Evolutionary conservation across 768 basidiomycete species (phyloP), one percentile per base, ranked within the genome.

Genomic region (Daedaleopsis nitida): DNA sequence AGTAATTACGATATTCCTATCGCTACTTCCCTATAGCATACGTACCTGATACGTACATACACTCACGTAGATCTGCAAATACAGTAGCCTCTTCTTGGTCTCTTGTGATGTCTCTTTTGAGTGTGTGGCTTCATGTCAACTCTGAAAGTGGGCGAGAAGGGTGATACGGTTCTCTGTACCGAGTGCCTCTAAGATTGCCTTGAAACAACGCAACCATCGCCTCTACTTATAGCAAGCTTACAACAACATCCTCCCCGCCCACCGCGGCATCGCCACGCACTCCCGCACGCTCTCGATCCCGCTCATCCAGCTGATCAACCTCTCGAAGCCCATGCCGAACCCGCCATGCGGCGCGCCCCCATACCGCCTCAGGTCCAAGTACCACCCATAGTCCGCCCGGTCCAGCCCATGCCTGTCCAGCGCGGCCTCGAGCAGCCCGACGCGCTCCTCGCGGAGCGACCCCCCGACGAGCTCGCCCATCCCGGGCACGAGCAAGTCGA

Each of bases 271-370:
- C 6, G 93, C 86, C 44, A 96, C 85, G 68, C 93, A 93, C 72
- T 99, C 97, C 61, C 92, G 80, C n/a, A 98, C 83, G 74, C 96
- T 98, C 60, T 89, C 88, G 48, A 92, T 80, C 0, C 94, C 95
- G 19, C 88, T 86, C 12, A 97, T 75, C 91, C 92, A 96, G 47
- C 86, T 85, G 17, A 98, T 80, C 19, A 97, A 78, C 62, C 97
- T 79, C 74, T 99, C 97, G 69, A 96, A 97, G 1, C 97, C 97
- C 79, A 98, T 80, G 6, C 97, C 97, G 74, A 94, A 98, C 16
- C 97, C 97, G 16, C 92, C 95, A 74, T 98, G 96, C 3, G 94
- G 91, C 19, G 92, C 89, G 17, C 89, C 88, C 11, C 97, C 97
- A 67, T 83, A 96, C 68, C 80, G 81, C 60, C 96, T 79, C 65